Conservation (phyloP, 345 rosid genomes). For the Eucalyptus viminalis region DNA sequence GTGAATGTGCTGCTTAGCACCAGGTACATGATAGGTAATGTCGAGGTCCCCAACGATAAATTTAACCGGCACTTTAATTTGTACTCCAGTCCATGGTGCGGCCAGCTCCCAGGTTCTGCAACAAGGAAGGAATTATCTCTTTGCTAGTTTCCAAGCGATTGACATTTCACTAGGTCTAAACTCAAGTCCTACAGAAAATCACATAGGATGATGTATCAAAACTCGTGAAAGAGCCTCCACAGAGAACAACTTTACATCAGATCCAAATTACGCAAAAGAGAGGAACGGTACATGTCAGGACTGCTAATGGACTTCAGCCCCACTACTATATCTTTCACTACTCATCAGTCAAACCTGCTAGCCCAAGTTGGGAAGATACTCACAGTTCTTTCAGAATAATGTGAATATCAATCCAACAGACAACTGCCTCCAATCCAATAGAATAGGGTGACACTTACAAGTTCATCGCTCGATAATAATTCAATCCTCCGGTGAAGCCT, state of each 20-base stretch:
- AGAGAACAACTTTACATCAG: background rate
- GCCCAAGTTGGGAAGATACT: background rate
- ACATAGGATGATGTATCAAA: background rate
- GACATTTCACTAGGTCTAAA: background rate
- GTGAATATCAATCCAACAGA: background rate
- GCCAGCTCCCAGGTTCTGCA: conserved; percentile 82
- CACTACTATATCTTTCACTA: background rate
- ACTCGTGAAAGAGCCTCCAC: background rate
- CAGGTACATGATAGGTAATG: conserved; percentile 40
- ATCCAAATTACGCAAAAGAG: background rate
- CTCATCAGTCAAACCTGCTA: background rate
- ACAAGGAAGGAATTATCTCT: background rate
- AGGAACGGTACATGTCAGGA: background rate
- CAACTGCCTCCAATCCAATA: background rate
- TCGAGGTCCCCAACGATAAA: conserved; percentile 77
- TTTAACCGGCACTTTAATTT: conserved; percentile 71
- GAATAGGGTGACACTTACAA: conserved; percentile 25
- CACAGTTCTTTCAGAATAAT: background rate
- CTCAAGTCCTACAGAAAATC: background rate
- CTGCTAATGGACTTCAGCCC: background rate
- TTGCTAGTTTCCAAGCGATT: background rate
- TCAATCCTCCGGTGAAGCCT: conserved; percentile 79
- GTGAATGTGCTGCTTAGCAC: conserved; percentile 49
- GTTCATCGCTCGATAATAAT: conserved; percentile 68
- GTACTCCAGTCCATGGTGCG: conserved; percentile 47